Conservation (phyloP, 345 rosid species). For the Alliaria petiolata region DNA sequence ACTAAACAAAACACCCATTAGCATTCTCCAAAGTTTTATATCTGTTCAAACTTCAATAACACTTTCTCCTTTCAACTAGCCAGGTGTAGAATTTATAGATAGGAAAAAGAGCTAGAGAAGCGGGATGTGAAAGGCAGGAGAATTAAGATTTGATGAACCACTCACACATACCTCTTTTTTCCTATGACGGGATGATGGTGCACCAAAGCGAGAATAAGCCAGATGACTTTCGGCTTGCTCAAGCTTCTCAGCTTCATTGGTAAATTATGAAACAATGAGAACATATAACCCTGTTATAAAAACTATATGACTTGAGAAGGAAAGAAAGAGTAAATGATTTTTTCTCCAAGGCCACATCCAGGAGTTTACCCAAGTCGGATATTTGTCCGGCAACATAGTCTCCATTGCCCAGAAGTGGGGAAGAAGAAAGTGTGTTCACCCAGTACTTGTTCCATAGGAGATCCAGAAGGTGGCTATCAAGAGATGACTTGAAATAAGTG, state of each 20-base stretch:
- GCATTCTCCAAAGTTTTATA: neutral
- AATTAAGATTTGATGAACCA: neutral
- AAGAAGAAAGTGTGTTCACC: slow-evolving; percentile 96
- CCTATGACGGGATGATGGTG: slow-evolving; percentile 62
- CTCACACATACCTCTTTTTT: slow-evolving; percentile 78
- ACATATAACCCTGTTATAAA: neutral
- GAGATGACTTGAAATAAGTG: slow-evolving; percentile 94
- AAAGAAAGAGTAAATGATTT: too few species aligned
- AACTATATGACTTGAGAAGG: neutral
- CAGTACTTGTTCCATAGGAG: slow-evolving; percentile 97
- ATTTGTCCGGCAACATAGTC: slow-evolving; percentile 99
- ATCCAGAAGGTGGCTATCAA: slow-evolving; percentile 95
- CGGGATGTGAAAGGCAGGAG: neutral
- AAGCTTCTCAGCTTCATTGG: slow-evolving; percentile 79
- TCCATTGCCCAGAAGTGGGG: slow-evolving; percentile 94
- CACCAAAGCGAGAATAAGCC: slow-evolving; percentile 75
- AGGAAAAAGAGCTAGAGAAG: neutral
- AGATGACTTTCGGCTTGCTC: slow-evolving; percentile 92
- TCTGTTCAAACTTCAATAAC: neutral
- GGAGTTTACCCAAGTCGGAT: slow-evolving; percentile 83
- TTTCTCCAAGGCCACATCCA: neutral
- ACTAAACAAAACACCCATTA: neutral
- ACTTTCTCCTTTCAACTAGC: neutral
- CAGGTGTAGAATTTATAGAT: neutral
- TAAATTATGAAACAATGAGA: neutral